phyloP scores from a whole-genome alignment of 148 eudicot species.

The Spergularia bocconei region DNA sequence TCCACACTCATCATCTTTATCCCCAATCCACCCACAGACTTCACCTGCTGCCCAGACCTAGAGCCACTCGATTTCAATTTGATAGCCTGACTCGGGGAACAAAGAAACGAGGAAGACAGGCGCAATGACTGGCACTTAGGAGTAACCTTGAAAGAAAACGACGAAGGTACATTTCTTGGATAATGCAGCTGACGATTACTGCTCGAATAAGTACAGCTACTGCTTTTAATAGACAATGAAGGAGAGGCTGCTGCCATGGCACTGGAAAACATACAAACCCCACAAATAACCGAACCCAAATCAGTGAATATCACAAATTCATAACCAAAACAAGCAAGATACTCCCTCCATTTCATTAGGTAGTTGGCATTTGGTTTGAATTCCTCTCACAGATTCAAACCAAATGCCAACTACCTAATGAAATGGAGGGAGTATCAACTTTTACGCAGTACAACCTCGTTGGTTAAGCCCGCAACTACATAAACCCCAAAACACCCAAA shows the following conservation, averaged over 20 bases:
- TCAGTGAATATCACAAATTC: not conserved
- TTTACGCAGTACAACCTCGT: not conserved
- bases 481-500: too few relatives aligned
- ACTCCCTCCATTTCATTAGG: too few relatives aligned
- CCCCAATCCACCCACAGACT: conserved; percentile 20
- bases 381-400: too few relatives aligned
- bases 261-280: conserved; percentile 23
- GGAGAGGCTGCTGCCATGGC: conserved; percentile 44
- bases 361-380: too few relatives aligned
- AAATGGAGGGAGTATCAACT: too few relatives aligned
- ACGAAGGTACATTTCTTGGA: conserved; percentile 1
- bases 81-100: conserved; percentile 32
- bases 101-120: conserved; percentile 31
- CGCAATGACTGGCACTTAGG: conserved; percentile 26
- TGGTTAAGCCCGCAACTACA: not conserved
- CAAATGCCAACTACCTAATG: too few relatives aligned
- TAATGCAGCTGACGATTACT: conserved; percentile 15
- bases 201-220: conserved; percentile 29
- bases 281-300: not conserved
- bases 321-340: not conserved
- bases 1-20: conserved; percentile 52
- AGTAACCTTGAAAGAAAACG: conserved; percentile 15
- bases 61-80: conserved; percentile 22
- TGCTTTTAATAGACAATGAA: conserved; percentile 31
- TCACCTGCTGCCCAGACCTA: conserved; percentile 12